Conservation (phyloP, 495 filamentous ascomycete species). For the Penicillium salamii region DNA sequence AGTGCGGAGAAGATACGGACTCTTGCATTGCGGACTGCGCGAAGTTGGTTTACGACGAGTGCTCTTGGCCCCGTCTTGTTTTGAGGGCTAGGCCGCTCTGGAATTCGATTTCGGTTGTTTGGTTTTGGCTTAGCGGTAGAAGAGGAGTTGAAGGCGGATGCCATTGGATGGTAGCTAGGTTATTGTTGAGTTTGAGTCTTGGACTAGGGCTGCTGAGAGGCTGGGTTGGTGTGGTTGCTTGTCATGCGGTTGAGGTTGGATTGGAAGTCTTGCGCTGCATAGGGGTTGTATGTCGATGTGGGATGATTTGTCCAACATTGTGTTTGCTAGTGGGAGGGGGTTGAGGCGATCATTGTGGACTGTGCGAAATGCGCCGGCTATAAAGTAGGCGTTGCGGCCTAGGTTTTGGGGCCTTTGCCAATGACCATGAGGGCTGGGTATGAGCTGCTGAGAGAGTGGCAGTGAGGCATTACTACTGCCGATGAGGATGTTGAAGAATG, state of each 20-base stretch:
- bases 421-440: slow-evolving; percentile 42
- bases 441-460: slow-evolving; percentile 50
- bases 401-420: slow-evolving; percentile 44
- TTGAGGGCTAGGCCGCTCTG: slow-evolving; percentile 60
- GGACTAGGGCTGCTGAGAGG: slow-evolving; percentile 43
- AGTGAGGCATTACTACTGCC: slow-evolving; percentile 57
- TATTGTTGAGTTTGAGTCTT: slow-evolving; percentile 43
- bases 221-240: slow-evolving; percentile 42
- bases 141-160: slow-evolving; percentile 53
- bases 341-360: slow-evolving; percentile 45
- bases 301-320: slow-evolving; percentile 25
- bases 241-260: slow-evolving; percentile 51
- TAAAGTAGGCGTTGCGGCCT: slow-evolving; percentile 58
- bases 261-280: slow-evolving; percentile 43
- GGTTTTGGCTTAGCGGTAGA: slow-evolving; percentile 63
- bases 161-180: slow-evolving; percentile 55
- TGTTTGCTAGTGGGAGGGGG: slow-evolving; percentile 47
- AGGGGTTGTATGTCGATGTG: slow-evolving; percentile 46
- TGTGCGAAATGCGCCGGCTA: slow-evolving; percentile 54
- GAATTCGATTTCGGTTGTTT: slow-evolving; percentile 53
- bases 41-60: slow-evolving; percentile 47
- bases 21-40: slow-evolving; percentile 38
- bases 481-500: slow-evolving; percentile 38
- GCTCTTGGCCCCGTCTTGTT: slow-evolving; percentile 57
- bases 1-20: slow-evolving; percentile 43